Conservation (phyloP, 441 rosid genomes). For the Iberis amara region DNA sequence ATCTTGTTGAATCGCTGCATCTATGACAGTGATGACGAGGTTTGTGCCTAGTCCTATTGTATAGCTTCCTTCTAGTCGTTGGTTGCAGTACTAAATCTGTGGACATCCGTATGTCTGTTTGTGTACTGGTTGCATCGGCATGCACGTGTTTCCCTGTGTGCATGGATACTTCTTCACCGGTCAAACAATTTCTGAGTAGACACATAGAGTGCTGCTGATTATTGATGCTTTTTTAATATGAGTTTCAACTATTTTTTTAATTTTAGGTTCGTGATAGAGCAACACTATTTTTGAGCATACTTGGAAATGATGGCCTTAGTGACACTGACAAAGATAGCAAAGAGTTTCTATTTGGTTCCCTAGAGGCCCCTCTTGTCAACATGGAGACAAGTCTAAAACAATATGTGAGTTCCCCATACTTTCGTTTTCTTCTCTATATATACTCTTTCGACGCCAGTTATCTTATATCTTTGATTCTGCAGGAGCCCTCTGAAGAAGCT, state of each 20-base stretch:
- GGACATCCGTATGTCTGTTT: conserved; percentile 8
- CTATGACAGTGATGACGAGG: conserved; percentile 97
- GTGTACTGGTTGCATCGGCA: not conserved
- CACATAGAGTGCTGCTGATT: not conserved
- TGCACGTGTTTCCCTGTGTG: conserved; percentile 5
- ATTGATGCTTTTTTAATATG: too few species aligned
- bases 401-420: conserved; percentile 50
- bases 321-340: conserved; percentile 64
- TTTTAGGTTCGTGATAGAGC: conserved; percentile 94
- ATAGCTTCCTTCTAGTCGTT: not conserved
- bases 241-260: not conserved
- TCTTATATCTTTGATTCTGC: conserved; percentile 30
- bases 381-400: conserved; percentile 84
- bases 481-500: conserved; percentile 81
- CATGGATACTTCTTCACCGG: too few species aligned
- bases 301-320: conserved; percentile 64
- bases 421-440: conserved; percentile 20
- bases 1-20: conserved; percentile 89
- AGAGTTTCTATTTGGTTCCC: conserved; percentile 71
- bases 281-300: conserved; percentile 76
- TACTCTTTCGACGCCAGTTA: conserved; percentile 16
- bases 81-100: not conserved
- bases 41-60: conserved; percentile 27
- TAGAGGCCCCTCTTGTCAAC: conserved; percentile 78
- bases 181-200: not conserved